Evolutionary conservation across 305 asterid species (phyloP).

Genomic region (Ilex paraguariensis): DNA sequence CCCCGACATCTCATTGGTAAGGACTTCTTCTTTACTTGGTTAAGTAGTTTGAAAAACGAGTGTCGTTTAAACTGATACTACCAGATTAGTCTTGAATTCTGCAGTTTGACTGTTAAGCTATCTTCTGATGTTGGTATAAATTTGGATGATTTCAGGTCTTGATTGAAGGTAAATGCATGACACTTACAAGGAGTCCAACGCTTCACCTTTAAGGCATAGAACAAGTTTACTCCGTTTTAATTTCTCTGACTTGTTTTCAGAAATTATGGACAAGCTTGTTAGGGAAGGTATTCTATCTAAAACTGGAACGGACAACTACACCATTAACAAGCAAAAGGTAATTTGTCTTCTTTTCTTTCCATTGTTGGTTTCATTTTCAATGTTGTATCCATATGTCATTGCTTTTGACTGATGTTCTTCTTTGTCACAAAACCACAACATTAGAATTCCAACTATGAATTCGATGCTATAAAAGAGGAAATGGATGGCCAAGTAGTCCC

Average conservation of each 20-base stretch:
- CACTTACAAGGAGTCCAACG: constrained; percentile 15
- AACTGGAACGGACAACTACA: constrained; percentile 47
- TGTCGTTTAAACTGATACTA: not conserved
- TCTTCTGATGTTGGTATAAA: constrained; percentile 3
- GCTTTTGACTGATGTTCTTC: constrained; percentile 14
- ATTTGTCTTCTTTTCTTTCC: constrained; percentile 12
- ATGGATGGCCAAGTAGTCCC: constrained; percentile 25
- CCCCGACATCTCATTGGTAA: constrained; percentile 82
- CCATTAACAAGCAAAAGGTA: constrained; percentile 63
- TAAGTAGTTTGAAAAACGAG: not conserved
- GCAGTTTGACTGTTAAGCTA: not conserved
- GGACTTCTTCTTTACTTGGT: constrained; percentile 11
- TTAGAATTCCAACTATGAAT: constrained; percentile 61
- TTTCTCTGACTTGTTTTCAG: constrained; percentile 29
- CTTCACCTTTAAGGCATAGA: not conserved
- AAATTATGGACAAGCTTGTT: constrained; percentile 68
- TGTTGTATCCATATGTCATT: not conserved
- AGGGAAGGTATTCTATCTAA: constrained; percentile 54
- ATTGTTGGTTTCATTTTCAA: not conserved
- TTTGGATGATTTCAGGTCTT: constrained; percentile 44
- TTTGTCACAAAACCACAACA: constrained; percentile 14
- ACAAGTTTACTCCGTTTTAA: constrained; percentile 15
- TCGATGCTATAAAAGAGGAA: constrained; percentile 86
- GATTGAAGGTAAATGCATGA: constrained; percentile 66
- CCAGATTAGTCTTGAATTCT: not conserved